Base-by-base conservation (phyloP, 805 yeast genomes). In the Wickerhamiella dianesei region DNA sequence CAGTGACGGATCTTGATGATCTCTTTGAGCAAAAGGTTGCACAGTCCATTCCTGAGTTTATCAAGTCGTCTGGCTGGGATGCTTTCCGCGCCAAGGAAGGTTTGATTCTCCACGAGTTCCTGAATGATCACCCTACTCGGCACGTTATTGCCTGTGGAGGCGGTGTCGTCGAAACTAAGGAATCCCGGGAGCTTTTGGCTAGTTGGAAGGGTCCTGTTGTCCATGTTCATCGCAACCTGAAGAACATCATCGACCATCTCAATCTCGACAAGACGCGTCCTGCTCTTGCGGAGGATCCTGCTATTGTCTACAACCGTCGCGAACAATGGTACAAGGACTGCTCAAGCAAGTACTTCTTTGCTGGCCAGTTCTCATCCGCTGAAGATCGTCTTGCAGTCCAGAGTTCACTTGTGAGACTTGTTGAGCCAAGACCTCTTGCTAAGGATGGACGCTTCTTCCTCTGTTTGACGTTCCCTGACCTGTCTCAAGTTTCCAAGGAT, bases 101-200 rank as follows among this genome's bases (percentile, higher is more conserved):
- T 4, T 66, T 64, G 39, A 65, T 82, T 40, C 74, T 83, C 51
- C 64, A 71, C 44, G 74, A 75, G 42, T 67, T 72, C 25, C 52
- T 82, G 17, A 52, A 60, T 2, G 55, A 60, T 12, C 60, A 67
- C 47, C 68, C 72, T 2, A 59, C 62, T 16, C 81, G 81, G 3
- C 70, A 78, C 56, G 82, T 89, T 19, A 73, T 89, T 46, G 84
- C 97, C 0, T 84, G 96, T 44, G 99, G 99, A 32, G 99, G 99
- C 40, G 99, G 99, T 8, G 71, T 92, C 50, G 94, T 92, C 21
- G 97, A 89, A 64, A 73, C 73, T 37, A 71, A 71, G 5, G 73
- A 63, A n/a, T 77, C 94, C 3, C 75, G 96, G 56, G 70, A 70
- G 9, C 53, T 76, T 5, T 69, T 92, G 61, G 72, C 78, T 55